These are phyloP conservation scores for Decorospora gaudefroyi DNA, from an alignment of 2,329 filamentous ascomycete species.

Conservation along the genomic window DNA sequence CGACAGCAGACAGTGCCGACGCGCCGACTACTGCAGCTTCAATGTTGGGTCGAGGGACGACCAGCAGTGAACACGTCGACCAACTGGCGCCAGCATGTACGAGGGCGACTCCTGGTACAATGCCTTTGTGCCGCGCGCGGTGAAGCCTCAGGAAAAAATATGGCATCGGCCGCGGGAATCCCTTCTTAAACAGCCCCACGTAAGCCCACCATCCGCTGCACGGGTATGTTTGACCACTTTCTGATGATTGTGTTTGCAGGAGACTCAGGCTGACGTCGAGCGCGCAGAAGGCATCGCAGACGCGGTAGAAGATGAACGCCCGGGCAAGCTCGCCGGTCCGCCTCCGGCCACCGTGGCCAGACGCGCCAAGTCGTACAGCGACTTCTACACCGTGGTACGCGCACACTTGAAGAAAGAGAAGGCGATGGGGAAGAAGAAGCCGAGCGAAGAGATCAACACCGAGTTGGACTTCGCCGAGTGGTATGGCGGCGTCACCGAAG, in stretches of 20 bases:
- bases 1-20: constrained; percentile 3
- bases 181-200: constrained; percentile 61
- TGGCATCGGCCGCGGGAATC: constrained; percentile 70
- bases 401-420: constrained; percentile 61
- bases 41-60: constrained; percentile 3
- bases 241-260: constrained; percentile 55
- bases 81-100: constrained; percentile 61
- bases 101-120: constrained; percentile 80
- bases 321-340: constrained; percentile 60
- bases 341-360: constrained; percentile 68
- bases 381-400: constrained; percentile 69
- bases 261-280: constrained; percentile 59
- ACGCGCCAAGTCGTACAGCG: constrained; percentile 76
- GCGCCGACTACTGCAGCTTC: constrained; percentile 14
- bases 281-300: constrained; percentile 62
- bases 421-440: constrained; percentile 44
- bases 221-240: constrained; percentile 44
- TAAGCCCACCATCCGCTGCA: constrained; percentile 49
- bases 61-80: background rate
- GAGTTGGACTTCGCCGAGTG: constrained; percentile 63
- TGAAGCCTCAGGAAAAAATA: constrained; percentile 42
- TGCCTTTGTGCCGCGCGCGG: constrained; percentile 67
- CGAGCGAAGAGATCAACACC: constrained; percentile 56
- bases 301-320: constrained; percentile 63
- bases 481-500: constrained; percentile 64